These are phyloP conservation scores for Saksenaea oblongispora DNA, from an alignment of 371 early-diverging fungal genomes.

Conservation along the genomic window DNA sequence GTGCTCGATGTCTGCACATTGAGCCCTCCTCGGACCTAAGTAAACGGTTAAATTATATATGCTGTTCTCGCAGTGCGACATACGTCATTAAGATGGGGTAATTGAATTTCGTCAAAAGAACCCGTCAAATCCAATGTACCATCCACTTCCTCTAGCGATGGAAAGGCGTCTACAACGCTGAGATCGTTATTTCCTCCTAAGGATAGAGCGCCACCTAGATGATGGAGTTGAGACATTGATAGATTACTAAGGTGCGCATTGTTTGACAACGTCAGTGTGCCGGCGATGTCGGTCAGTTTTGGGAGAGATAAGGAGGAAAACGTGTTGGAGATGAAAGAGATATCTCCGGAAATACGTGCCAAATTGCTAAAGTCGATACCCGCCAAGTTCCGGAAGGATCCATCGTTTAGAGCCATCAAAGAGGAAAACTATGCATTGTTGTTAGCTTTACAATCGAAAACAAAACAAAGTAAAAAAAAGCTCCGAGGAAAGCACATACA, in stretches of 20 bases:
- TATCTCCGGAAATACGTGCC: slow-evolving; percentile 35
- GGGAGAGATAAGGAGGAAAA: slow-evolving; percentile 34
- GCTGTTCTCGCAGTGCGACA: not conserved
- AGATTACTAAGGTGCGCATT: slow-evolving; percentile 43
- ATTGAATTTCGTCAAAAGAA: slow-evolving; percentile 37
- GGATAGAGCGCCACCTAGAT: slow-evolving; percentile 53
- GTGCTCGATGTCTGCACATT: slow-evolving; percentile 46
- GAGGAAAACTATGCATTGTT: slow-evolving; percentile 24
- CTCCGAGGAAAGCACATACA: slow-evolving; percentile 22
- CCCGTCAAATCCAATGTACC: slow-evolving; percentile 57
- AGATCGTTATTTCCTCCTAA: slow-evolving; percentile 48
- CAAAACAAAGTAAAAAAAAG: slow-evolving; percentile 21
- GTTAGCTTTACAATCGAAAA: not conserved
- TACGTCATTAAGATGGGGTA: slow-evolving; percentile 44
- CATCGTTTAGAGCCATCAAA: slow-evolving; percentile 33
- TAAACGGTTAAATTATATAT: not conserved
- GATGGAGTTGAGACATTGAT: slow-evolving; percentile 40
- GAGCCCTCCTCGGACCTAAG: slow-evolving; percentile 40
- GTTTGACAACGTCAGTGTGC: slow-evolving; percentile 50
- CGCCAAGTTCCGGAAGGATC: slow-evolving; percentile 42
- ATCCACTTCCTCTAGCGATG: slow-evolving; percentile 44
- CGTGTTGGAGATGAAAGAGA: slow-evolving; percentile 50
- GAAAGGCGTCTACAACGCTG: slow-evolving; percentile 35
- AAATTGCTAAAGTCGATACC: slow-evolving; percentile 35
- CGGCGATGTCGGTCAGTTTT: slow-evolving; percentile 35